Conservation (phyloP, 192 early-diverging fungal species). For the Pilaira anomala region DNA sequence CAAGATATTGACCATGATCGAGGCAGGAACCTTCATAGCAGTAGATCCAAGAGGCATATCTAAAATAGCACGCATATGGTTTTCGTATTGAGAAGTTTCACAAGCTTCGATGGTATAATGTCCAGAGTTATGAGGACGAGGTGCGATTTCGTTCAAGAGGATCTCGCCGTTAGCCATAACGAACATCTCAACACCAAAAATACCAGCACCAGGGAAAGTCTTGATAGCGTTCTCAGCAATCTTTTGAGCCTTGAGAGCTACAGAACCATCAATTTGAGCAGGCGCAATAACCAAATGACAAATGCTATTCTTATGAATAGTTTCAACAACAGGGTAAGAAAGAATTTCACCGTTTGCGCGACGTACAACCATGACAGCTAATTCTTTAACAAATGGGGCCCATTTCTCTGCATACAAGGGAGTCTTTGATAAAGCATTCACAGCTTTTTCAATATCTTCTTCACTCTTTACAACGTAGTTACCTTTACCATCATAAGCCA, state of each 20-base stretch:
- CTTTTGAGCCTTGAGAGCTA: slow-evolving; percentile 65
- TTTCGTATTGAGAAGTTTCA: slow-evolving; percentile 96
- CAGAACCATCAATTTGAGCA: slow-evolving; percentile 87
- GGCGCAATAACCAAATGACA: slow-evolving; percentile 95
- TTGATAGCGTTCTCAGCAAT: slow-evolving; percentile 84
- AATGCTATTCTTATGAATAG: slow-evolving; percentile 94
- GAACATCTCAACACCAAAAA: slow-evolving; percentile 99
- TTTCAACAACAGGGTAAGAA: slow-evolving; percentile 94
- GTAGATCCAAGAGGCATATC: slow-evolving; percentile 88
- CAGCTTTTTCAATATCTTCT: slow-evolving; percentile 61
- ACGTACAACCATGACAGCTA: slow-evolving; percentile 97
- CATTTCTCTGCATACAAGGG: slow-evolving; percentile 94
- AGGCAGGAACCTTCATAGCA: slow-evolving; percentile 83
- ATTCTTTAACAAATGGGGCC: slow-evolving; percentile 88
- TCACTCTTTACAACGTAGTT: slow-evolving; percentile 84
- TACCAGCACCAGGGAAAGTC: slow-evolving; percentile 79
- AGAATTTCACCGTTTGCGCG: slow-evolving; percentile 67
- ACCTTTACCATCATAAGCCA: slow-evolving; percentile 95
- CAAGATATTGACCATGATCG: slow-evolving; percentile 95
- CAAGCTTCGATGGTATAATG: slow-evolving; percentile 99
- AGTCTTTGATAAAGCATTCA: slow-evolving; percentile 57
- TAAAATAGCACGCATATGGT: slow-evolving; percentile 87
- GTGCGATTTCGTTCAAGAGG: slow-evolving; percentile 96
- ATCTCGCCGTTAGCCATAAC: slow-evolving; percentile 82
- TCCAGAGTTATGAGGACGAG: slow-evolving; percentile 98